Conservation (phyloP, 1,284 basidiomycete genomes). For the Kalmanozyma brasiliensis region DNA sequence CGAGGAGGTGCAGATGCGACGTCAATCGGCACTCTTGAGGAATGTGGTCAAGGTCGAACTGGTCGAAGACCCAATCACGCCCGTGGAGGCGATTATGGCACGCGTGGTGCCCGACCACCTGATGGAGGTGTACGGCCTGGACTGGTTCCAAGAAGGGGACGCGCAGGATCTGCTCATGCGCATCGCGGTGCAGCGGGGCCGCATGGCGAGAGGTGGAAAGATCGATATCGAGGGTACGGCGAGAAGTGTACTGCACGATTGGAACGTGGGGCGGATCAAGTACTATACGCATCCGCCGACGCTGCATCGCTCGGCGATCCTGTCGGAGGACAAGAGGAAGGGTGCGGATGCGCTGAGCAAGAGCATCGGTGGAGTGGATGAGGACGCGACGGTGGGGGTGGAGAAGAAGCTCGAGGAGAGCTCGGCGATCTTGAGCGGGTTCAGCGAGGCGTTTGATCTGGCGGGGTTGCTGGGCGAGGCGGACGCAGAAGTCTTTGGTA, state of each 20-base stretch:
- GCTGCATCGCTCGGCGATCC: conserved; percentile 38
- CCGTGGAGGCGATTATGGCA: conserved; percentile 62
- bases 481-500: conserved; percentile 62
- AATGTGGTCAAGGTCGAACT: conserved; percentile 94
- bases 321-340: conserved; percentile 3
- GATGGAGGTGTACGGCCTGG: conserved; percentile 54
- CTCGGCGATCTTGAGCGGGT: conserved; percentile 46
- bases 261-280: conserved; percentile 95
- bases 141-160: conserved; percentile 69
- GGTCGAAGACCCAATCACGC: conserved; percentile 86
- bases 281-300: conserved; percentile 83
- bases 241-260: conserved; percentile 86
- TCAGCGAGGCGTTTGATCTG: conserved; percentile 64
- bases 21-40: conserved; percentile 71
- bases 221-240: conserved; percentile 87
- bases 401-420: conserved; percentile 24
- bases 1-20: conserved; percentile 54
- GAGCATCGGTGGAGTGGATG: conserved; percentile 5
- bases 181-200: conserved; percentile 84
- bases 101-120: conserved; percentile 54
- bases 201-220: conserved; percentile 76
- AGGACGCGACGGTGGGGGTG: background rate
- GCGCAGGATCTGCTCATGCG: conserved; percentile 89
- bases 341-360: conserved; percentile 9
- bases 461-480: conserved; percentile 64